Evolutionary conservation across 257 asterid genomes (phyloP).

Genomic region (Rhazya stricta): DNA sequence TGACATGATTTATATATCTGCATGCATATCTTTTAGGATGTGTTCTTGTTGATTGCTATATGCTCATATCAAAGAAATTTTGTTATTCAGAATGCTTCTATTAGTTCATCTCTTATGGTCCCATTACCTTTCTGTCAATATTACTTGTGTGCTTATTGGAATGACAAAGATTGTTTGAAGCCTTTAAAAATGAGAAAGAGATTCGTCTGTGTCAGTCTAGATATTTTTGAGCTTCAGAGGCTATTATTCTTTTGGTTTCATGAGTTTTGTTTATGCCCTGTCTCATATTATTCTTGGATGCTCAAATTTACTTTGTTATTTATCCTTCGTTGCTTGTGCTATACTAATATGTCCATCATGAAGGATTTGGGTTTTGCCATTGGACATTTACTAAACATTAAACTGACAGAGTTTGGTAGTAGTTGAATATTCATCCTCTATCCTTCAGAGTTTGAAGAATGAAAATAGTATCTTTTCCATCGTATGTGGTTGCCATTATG

Average conservation of each 20-base stretch:
- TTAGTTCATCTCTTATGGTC: background rate
- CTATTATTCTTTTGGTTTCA: background rate
- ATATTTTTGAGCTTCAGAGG: background rate
- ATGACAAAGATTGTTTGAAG: background rate
- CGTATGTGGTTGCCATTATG: background rate
- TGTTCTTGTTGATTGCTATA: slow-evolving; percentile 1
- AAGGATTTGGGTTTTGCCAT: background rate
- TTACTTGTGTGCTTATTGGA: background rate
- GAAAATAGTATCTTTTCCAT: background rate
- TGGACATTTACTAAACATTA: slow-evolving; percentile 1
- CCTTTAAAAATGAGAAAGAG: background rate
- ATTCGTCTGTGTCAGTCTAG: background rate
- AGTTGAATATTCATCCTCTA: background rate
- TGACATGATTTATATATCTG: background rate
- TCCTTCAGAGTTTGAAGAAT: background rate
- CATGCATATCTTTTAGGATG: background rate
- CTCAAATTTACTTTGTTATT: background rate
- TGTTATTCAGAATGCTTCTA: background rate
- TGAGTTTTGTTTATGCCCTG: background rate
- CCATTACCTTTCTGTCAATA: background rate
- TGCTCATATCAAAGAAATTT: background rate
- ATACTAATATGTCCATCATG: background rate
- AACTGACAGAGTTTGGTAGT: background rate
- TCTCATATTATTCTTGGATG: background rate
- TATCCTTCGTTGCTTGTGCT: background rate